phyloP scores from a whole-genome alignment of 257 asterid species.

The Fraxinus pennsylvanica region DNA sequence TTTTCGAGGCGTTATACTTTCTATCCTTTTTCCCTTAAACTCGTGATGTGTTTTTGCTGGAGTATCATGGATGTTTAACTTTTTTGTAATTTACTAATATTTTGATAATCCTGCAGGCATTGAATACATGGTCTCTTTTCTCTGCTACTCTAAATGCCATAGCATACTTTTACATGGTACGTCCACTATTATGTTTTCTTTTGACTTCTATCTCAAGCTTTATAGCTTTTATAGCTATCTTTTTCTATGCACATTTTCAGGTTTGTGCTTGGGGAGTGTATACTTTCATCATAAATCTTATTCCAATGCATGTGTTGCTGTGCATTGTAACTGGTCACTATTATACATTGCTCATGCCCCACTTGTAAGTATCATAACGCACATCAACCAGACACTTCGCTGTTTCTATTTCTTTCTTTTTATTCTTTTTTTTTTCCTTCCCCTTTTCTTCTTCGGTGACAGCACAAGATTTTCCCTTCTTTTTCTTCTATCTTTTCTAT shows the following conservation, averaged over 20 bases:
- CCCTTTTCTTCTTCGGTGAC: too few species aligned
- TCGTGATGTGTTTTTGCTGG: slow-evolving; percentile 14
- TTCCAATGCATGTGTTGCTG: slow-evolving; percentile 96
- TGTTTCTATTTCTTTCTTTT: too few species aligned
- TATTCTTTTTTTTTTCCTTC: too few species aligned
- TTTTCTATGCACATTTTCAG: slow-evolving; percentile 40
- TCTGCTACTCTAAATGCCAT: slow-evolving; percentile 91
- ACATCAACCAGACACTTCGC: too few species aligned
- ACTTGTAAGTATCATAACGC: too few species aligned
- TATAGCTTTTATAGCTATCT: slow-evolving; percentile 17
- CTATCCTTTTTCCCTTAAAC: slow-evolving; percentile 8
- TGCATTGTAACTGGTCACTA: slow-evolving; percentile 96
- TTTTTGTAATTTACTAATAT: slow-evolving; percentile 29
- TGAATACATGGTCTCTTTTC: slow-evolving; percentile 96
- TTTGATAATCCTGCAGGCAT: slow-evolving; percentile 61
- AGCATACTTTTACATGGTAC: slow-evolving; percentile 98
- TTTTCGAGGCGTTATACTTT: too few species aligned
- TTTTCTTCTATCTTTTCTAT: too few species aligned
- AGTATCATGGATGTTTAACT: slow-evolving; percentile 13
- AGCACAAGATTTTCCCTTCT: too few species aligned
- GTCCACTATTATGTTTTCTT: neutral
- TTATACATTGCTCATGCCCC: slow-evolving; percentile 17
- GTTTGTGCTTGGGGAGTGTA: slow-evolving; percentile 99
- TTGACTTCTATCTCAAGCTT: slow-evolving; percentile 13
- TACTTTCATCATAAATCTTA: slow-evolving; percentile 95